These are phyloP conservation scores for Sicyos edulis DNA, from an alignment of 306 rosid species.

Conservation along the genomic window DNA sequence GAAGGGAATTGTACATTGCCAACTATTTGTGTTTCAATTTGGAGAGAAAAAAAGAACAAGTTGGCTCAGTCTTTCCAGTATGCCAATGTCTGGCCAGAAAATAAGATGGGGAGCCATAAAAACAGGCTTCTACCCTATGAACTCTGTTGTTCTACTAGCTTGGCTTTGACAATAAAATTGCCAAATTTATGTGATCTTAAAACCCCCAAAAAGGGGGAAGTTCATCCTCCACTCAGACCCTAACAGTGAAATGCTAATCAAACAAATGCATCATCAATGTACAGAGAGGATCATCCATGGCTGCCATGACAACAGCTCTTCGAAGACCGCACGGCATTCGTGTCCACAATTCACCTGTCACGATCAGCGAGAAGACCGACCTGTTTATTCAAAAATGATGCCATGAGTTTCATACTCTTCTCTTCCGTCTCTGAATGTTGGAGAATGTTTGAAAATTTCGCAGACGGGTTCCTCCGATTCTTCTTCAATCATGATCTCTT, in stretches of 20 bases:
- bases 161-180: slow-evolving; percentile 30
- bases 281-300: slow-evolving; percentile 97
- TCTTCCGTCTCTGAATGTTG: slow-evolving; percentile 31
- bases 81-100: slow-evolving; percentile 30
- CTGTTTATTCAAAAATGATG: slow-evolving; percentile 34
- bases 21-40: no score
- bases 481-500: slow-evolving; percentile 69
- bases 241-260: slow-evolving; percentile 34
- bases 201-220: no score
- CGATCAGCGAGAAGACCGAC: neutral
- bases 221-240: no score
- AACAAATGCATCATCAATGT: slow-evolving; percentile 59
- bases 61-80: slow-evolving; percentile 27
- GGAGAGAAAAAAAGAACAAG: slow-evolving; percentile 26
- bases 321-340: slow-evolving; percentile 55
- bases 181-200: slow-evolving; percentile 36
- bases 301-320: slow-evolving; percentile 81
- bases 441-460: slow-evolving; percentile 29
- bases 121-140: slow-evolving; percentile 48
- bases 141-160: slow-evolving; percentile 26
- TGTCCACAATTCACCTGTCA: slow-evolving; percentile 20
- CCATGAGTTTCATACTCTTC: slow-evolving; percentile 42
- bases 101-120: slow-evolving; percentile 49
- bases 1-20: neutral
- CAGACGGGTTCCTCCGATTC: slow-evolving; percentile 43